Evolutionary conservation across 352 stramenopile genomes (phyloP).

Genomic region (Phytopythium cucurbitacearum): DNA sequence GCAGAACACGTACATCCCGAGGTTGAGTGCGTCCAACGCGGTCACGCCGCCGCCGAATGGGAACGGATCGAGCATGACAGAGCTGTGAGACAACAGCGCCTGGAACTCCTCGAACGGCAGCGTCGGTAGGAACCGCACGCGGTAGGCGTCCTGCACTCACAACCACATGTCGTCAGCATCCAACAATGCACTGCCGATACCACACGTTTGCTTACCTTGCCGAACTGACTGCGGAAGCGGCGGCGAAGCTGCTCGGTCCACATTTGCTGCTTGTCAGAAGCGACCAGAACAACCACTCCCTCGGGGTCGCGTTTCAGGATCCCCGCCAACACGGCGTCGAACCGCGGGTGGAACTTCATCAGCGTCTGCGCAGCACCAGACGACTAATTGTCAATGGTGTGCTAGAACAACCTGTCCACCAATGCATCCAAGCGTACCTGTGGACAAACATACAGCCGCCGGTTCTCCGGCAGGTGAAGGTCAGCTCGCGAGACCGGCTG

Average conservation of each 20-base stretch:
- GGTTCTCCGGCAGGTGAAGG: constrained; percentile 33
- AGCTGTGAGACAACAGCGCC: constrained; percentile 38
- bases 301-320: constrained; percentile 35
- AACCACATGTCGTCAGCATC: neutral
- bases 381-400: constrained; percentile 1
- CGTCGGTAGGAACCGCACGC: constrained; percentile 56
- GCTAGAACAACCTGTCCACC: neutral
- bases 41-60: constrained; percentile 85
- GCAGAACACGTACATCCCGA: constrained; percentile 48
- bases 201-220: constrained; percentile 15
- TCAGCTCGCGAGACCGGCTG: constrained; percentile 24
- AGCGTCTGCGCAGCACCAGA: constrained; percentile 29
- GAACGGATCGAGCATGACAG: constrained; percentile 81
- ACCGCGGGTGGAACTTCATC: constrained; percentile 60
- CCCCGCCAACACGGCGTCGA: constrained; percentile 35
- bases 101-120: constrained; percentile 57
- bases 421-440: constrained; percentile 21
- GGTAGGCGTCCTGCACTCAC: constrained; percentile 16
- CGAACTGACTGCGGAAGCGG: constrained; percentile 33
- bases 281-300: constrained; percentile 38
- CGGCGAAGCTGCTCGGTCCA: constrained; percentile 50
- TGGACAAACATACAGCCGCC: constrained; percentile 52
- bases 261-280: constrained; percentile 35
- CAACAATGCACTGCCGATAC: neutral
- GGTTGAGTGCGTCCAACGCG: constrained; percentile 71